A percentile compares a stretch with the other conserved stretches of the same genome.
phyloP scores from a whole-genome alignment of 1,284 basidiomycete genomes.

The Cerioporus squamosus region DNA sequence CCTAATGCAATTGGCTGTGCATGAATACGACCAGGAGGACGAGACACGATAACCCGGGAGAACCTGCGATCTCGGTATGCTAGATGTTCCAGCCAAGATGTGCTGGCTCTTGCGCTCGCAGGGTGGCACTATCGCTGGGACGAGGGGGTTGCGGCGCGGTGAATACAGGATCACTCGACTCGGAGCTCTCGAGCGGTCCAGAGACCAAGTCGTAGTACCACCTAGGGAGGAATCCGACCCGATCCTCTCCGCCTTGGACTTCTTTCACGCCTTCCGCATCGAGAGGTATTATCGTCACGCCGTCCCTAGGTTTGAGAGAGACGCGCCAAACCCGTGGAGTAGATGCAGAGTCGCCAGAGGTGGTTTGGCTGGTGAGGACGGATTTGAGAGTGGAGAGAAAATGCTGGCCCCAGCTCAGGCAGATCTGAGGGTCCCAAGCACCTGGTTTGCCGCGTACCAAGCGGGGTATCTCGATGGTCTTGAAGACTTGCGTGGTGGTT shows the following conservation, averaged over 20 bases:
- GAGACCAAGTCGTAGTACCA: slow-evolving; percentile 54
- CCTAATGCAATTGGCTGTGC: too few relatives aligned
- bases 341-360: slow-evolving; percentile 12
- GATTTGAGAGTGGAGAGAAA: slow-evolving; percentile 64
- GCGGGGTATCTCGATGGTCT: slow-evolving; percentile 74
- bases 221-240: slow-evolving; percentile 74
- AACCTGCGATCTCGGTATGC: too few relatives aligned
- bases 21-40: too few relatives aligned
- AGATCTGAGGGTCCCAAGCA: slow-evolving; percentile 80
- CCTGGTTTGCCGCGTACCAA: slow-evolving; percentile 74
- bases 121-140: not conserved
- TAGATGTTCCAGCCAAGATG: slow-evolving; percentile 3
- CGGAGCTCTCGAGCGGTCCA: not conserved
- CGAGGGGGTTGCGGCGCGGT: not conserved
- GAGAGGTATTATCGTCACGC: slow-evolving; percentile 51
- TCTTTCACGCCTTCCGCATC: slow-evolving; percentile 53
- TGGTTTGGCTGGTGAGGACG: slow-evolving; percentile 25
- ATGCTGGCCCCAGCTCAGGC: slow-evolving; percentile 73
- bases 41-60: not conserved
- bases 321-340: slow-evolving; percentile 65
- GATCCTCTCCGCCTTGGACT: slow-evolving; percentile 65
- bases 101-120: not conserved
- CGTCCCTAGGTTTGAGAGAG: slow-evolving; percentile 58
- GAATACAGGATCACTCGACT: not conserved
- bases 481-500: slow-evolving; percentile 65